Conservation (phyloP, 768 basidiomycete species). For the Termitomyces sp. region DNA sequence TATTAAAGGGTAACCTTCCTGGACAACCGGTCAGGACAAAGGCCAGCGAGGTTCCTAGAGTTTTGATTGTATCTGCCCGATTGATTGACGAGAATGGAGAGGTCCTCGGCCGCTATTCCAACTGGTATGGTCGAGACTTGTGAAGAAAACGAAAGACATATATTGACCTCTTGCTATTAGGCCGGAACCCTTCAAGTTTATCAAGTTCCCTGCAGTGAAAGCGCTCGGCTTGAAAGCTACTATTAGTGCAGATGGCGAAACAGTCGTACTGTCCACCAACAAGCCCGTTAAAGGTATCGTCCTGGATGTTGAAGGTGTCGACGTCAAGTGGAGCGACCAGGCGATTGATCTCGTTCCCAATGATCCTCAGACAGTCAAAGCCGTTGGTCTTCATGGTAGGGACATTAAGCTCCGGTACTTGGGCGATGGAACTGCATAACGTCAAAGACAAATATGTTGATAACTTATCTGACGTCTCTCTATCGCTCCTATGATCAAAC, state of each 20-base stretch:
- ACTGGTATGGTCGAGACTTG: constrained; percentile 50
- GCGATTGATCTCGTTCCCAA: constrained; percentile 87
- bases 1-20: constrained; percentile 68
- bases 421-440: constrained; percentile 68
- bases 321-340: constrained; percentile 83
- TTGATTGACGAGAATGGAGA: constrained; percentile 51
- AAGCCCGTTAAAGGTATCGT: constrained; percentile 88
- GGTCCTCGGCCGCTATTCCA: constrained; percentile 70
- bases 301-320: constrained; percentile 71
- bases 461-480: neutral
- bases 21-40: constrained; percentile 72
- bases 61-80: constrained; percentile 70
- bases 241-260: constrained; percentile 52
- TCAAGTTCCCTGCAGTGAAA: constrained; percentile 67
- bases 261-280: constrained; percentile 49
- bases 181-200: constrained; percentile 95
- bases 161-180: constrained; percentile 33
- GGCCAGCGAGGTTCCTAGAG: constrained; percentile 58
- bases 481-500: neutral
- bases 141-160: neutral
- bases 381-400: constrained; percentile 65
- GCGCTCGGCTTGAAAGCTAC: constrained; percentile 57
- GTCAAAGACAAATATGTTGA: neutral
- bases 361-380: constrained; percentile 70
- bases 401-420: constrained; percentile 63